These are phyloP conservation scores for Backusella westeae DNA, from an alignment of 192 early-diverging fungal species.

Conservation along the genomic window DNA sequence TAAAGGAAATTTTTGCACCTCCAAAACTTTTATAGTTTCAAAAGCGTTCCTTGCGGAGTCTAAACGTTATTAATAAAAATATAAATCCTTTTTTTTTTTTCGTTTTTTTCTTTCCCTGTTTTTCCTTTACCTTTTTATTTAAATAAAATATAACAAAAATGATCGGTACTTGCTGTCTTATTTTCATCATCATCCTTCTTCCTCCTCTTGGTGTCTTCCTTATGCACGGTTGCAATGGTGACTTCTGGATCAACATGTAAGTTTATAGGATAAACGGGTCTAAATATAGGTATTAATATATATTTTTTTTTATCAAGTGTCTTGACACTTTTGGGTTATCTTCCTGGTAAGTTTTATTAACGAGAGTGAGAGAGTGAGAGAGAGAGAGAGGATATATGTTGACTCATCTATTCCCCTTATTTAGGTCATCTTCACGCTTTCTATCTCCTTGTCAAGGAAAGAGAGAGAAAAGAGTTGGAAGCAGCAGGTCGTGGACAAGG, in stretches of 20 bases:
- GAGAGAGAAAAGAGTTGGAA: conserved; percentile 14
- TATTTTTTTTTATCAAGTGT: background rate
- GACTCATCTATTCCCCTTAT: background rate
- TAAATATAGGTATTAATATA: background rate
- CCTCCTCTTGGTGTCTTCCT: conserved; percentile 55
- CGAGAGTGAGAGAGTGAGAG: background rate
- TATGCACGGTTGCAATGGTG: conserved; percentile 42
- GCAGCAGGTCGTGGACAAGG: background rate
- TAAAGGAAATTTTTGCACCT: conserved; percentile 33
- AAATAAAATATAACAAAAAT: conserved; percentile 2
- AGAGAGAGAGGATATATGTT: background rate
- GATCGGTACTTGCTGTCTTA: conserved; percentile 34
- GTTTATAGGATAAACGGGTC: conserved; percentile 3
- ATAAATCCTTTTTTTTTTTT: background rate
- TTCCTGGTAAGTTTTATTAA: conserved; percentile 19
- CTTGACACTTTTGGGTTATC: conserved; percentile 27
- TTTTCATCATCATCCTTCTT: conserved; percentile 35
- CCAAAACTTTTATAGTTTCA: conserved; percentile 8
- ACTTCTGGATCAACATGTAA: conserved; percentile 50
- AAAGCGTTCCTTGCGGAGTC: background rate
- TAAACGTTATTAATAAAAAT: no score
- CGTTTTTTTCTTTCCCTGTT: background rate
- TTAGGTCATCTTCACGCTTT: conserved; percentile 34
- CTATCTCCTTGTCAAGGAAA: conserved; percentile 29
- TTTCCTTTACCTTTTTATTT: background rate